phyloP scores from a whole-genome alignment of 805 yeast genomes.

The Hemisphaericaspora nanyangensis region DNA sequence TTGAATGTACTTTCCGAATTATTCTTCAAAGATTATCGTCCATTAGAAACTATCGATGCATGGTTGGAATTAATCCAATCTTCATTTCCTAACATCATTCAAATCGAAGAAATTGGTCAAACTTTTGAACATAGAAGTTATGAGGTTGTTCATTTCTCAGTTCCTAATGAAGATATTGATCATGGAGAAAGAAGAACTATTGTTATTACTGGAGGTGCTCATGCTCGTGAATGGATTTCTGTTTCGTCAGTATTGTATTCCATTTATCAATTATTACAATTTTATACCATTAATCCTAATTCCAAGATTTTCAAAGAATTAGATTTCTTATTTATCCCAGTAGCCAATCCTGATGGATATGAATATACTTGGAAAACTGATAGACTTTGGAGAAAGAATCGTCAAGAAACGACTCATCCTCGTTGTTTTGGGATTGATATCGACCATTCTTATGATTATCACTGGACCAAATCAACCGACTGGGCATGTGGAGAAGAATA shows the following conservation, averaged over 20 bases:
- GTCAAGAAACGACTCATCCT: slow-evolving; percentile 64
- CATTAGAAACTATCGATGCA: slow-evolving; percentile 61
- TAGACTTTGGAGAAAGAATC: slow-evolving; percentile 83
- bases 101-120: slow-evolving; percentile 64
- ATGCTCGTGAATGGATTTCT: slow-evolving; percentile 89
- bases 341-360: slow-evolving; percentile 89
- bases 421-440: slow-evolving; percentile 80
- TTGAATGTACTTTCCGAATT: slow-evolving; percentile 36
- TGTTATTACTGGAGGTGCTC: slow-evolving; percentile 79
- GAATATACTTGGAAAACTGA: slow-evolving; percentile 76
- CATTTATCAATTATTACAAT: slow-evolving; percentile 35
- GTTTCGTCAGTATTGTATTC: slow-evolving; percentile 63
- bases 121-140: slow-evolving; percentile 73
- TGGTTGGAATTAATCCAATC: slow-evolving; percentile 65
- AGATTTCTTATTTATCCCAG: slow-evolving; percentile 77
- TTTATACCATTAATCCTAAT: slow-evolving; percentile 30
- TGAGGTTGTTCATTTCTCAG: slow-evolving; percentile 60
- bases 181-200: slow-evolving; percentile 52
- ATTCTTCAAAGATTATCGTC: slow-evolving; percentile 69
- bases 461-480: slow-evolving; percentile 59
- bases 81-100: slow-evolving; percentile 62
- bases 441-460: slow-evolving; percentile 77
- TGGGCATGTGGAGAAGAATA: slow-evolving; percentile 83
- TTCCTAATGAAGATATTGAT: slow-evolving; percentile 37
- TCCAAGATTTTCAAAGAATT: slow-evolving; percentile 43